phyloP scores from a whole-genome alignment of 345 rosid genomes.

The Eucalyptus regnans region DNA sequence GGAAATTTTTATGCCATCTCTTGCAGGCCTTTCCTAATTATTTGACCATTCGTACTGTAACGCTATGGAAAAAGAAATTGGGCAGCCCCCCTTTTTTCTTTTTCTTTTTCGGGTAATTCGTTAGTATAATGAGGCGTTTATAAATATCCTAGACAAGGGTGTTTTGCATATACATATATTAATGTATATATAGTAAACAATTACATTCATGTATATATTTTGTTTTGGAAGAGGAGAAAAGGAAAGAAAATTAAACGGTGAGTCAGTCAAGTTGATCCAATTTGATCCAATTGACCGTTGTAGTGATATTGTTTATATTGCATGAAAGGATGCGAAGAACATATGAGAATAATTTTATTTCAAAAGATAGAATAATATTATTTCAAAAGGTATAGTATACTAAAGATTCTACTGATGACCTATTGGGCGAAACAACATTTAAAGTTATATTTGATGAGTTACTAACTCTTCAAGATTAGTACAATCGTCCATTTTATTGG shows the following conservation, averaged over 20 bases:
- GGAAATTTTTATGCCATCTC: background rate
- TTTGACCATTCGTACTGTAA: background rate
- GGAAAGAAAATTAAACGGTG: background rate
- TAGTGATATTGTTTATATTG: background rate
- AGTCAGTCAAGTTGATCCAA: background rate
- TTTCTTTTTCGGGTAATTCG: background rate
- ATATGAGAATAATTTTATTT: background rate
- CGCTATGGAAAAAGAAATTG: background rate
- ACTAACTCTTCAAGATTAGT: background rate
- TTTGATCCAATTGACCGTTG: accelerated
- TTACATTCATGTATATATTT: background rate
- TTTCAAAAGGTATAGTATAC: background rate
- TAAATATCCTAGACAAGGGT: background rate
- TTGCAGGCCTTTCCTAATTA: background rate
- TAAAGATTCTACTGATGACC: background rate
- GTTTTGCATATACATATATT: background rate
- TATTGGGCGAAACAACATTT: background rate
- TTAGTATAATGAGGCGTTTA: background rate
- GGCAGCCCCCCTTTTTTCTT: background rate
- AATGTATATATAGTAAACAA: background rate
- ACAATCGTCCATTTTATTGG: background rate
- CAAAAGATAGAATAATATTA: background rate
- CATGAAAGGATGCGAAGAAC: background rate
- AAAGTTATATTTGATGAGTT: background rate
- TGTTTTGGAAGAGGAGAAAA: background rate